A percentile compares a stretch with the other conserved stretches of the same genome.
phyloP scores from a whole-genome alignment of 2,329 filamentous ascomycete species.

The Ophiostoma sp. region DNA sequence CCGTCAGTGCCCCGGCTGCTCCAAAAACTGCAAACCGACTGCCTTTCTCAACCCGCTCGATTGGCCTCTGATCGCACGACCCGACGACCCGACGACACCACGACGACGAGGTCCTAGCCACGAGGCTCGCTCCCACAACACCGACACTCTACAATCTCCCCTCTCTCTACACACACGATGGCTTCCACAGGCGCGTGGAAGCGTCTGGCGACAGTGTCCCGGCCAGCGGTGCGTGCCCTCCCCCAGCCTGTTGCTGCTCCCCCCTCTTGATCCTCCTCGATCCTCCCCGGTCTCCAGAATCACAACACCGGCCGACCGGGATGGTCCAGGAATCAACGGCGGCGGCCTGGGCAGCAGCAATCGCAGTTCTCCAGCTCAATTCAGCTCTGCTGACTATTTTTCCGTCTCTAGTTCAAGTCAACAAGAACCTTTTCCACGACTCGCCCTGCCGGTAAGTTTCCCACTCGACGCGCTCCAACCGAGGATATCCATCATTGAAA shows the following conservation, averaged over 20 bases:
- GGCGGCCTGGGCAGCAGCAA: neutral
- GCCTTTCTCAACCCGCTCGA: neutral
- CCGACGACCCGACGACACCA: no score
- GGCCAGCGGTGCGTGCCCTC: conserved; percentile 26
- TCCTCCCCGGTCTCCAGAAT: conserved; percentile 12
- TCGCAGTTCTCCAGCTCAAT: neutral
- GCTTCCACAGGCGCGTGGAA: conserved; percentile 26
- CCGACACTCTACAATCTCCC: neutral
- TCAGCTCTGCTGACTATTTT: conserved; percentile 12
- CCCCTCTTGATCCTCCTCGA: neutral
- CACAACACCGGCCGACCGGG: neutral
- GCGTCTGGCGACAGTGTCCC: conserved; percentile 26
- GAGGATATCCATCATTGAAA: neutral
- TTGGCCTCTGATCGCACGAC: conserved; percentile 13
- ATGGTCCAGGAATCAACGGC: neutral
- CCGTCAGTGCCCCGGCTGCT: neutral
- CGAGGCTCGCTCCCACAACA: conserved; percentile 15
- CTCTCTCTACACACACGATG: conserved; percentile 18
- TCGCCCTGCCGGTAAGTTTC: conserved; percentile 63
- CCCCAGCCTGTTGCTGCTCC: neutral
- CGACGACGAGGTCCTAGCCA: conserved; percentile 7
- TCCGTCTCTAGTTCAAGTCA: conserved; percentile 19
- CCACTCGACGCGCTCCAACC: neutral
- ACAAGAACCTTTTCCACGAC: conserved; percentile 81
- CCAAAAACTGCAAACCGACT: neutral